Conservation (phyloP, 2,329 filamentous ascomycete genomes). For the Aspergillus intermedius region DNA sequence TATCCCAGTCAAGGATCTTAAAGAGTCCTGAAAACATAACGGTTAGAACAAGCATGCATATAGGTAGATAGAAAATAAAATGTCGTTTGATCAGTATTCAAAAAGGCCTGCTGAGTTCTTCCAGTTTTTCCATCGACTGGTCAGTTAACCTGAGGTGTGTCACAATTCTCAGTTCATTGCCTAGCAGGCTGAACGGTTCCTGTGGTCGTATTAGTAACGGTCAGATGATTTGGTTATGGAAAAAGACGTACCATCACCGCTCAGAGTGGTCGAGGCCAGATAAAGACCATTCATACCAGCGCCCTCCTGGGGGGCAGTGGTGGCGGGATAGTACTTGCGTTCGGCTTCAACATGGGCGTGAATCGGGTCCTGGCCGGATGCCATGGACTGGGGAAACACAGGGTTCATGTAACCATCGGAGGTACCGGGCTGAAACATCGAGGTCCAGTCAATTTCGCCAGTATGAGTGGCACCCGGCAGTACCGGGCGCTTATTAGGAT, state of each 20-base stretch:
- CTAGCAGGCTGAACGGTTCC: conserved; percentile 51
- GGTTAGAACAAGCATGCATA: neutral
- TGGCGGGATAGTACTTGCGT: conserved; percentile 48
- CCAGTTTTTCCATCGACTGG: neutral
- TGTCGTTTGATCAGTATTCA: neutral
- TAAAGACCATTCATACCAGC: conserved; percentile 43
- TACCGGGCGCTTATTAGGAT: conserved; percentile 38
- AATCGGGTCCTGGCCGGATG: conserved; percentile 62
- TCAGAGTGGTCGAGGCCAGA: conserved; percentile 41
- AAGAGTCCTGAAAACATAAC: neutral
- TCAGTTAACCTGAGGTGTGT: conserved; percentile 4
- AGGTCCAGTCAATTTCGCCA: conserved; percentile 63
- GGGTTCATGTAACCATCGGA: conserved; percentile 59
- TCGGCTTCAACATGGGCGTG: conserved; percentile 58
- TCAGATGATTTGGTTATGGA: conserved; percentile 17
- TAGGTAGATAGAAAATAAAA: conserved; percentile 2
- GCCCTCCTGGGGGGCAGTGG: conserved; percentile 34
- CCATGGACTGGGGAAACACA: conserved; percentile 59
- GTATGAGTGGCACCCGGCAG: conserved; percentile 57
- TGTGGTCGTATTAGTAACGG: conserved; percentile 36
- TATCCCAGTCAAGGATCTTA: neutral
- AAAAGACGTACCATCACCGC: conserved; percentile 42
- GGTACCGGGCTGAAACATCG: conserved; percentile 70
- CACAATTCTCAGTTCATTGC: conserved; percentile 36
- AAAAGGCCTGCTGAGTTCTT: neutral